Evolutionary conservation across 116 monocot species (phyloP).

Genomic region (Dioscorea cayenensis): DNA sequence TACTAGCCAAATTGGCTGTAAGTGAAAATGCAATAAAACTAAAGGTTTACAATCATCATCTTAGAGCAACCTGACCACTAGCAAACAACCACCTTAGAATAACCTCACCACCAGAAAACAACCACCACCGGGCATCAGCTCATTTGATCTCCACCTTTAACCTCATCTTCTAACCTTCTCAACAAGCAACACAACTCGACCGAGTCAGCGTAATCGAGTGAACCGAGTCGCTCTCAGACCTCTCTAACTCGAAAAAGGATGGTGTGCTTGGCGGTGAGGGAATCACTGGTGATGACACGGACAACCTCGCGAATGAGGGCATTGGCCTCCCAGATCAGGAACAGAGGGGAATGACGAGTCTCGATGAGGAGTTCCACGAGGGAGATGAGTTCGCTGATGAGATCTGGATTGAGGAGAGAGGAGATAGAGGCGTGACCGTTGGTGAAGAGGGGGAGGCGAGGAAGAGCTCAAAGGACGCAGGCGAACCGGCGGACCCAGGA

Average conservation of each 20-base stretch:
- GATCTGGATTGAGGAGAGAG: not conserved
- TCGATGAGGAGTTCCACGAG: not conserved
- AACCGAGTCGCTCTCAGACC: not conserved
- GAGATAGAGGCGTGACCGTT: not conserved
- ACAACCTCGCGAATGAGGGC: not conserved
- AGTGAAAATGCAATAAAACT: too few relatives aligned
- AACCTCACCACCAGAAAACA: too few relatives aligned
- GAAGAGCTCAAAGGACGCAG: not conserved
- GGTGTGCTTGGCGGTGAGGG: not conserved
- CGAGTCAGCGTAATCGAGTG: not conserved
- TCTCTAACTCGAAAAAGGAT: not conserved
- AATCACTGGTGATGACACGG: not conserved
- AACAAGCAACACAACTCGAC: slow-evolving; percentile 6
- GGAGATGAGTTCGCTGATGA: not conserved
- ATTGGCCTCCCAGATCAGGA: not conserved
- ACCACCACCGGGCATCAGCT: too few relatives aligned
- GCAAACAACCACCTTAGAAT: too few relatives aligned
- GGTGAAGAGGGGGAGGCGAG: not conserved
- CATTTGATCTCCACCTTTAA: too few relatives aligned
- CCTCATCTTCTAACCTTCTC: not conserved
- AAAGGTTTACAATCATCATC: too few relatives aligned
- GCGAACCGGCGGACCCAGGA: slow-evolving; percentile 7
- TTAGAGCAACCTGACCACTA: too few relatives aligned
- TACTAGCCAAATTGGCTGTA: too few relatives aligned
- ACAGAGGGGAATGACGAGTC: not conserved